Base-by-base conservation (phyloP, 768 basidiomycete species). In the Nidularia pulvinata region DNA sequence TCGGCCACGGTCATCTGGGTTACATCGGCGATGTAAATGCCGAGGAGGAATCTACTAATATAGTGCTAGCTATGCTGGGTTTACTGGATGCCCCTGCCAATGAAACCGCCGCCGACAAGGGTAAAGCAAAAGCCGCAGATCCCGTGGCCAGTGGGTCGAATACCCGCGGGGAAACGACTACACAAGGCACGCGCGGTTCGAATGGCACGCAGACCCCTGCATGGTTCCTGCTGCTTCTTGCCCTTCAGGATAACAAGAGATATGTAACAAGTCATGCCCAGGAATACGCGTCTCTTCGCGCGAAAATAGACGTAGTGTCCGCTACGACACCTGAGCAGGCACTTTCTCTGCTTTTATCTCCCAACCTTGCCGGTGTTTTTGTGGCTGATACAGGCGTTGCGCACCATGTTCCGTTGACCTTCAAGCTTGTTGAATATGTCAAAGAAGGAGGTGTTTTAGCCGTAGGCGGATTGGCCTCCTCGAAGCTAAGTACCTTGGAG, bases 1-100 rank as follows among this genome's bases (percentile, higher is more conserved):
- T 74, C 7, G 72, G 67, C 9, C 56, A 61, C 1, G 76, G 77
- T 3, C 61, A 61, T 25, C 59, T 79, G 9, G 71, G 74, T 5
- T 77, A 69, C 52, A 56, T 77, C 10, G 76, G 77, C 2, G 76
- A 79, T 53, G 74, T 77, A n/a, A 75, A 77, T 62, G 65, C 60
- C 2, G 75, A 77, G 57, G 54, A 60, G 2, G 61, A 51, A 14
- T 70, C 72, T 1, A 74, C 71, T 22, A 65, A 61, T 16, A 63
- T 69, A 7, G 55, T 73, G 32, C 54, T 75, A 19, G 70, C 73
- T 9, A 74, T 78, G 71, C 67, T 71, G 16, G 69, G 66, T 22
- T 51, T 74, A 36, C 59, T 72, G 30, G 69, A 72, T 36, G 35
- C 25, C 44, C 33, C 25, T 42, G 34, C 5, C 11, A 11, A 37